These are phyloP conservation scores for Pseudogymnoascus sp. DNA, from an alignment of 2,329 filamentous ascomycete species.

Conservation along the genomic window DNA sequence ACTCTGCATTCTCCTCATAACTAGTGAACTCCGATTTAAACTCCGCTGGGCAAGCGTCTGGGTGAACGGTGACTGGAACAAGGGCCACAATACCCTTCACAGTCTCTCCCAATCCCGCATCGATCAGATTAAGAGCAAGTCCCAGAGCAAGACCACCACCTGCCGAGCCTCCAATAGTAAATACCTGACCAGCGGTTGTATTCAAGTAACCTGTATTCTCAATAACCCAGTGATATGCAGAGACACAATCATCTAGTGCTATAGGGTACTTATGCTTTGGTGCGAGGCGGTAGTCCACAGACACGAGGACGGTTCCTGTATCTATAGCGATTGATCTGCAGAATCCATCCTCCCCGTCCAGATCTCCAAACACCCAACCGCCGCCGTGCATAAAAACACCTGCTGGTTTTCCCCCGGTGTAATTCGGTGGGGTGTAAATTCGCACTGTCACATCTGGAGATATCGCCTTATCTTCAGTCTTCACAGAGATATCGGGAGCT, in stretches of 20 bases:
- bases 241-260: constrained; percentile 29
- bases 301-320: constrained; percentile 26
- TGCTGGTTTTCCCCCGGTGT: constrained; percentile 25
- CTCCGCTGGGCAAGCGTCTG: constrained; percentile 29
- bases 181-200: constrained; percentile 19
- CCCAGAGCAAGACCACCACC: constrained; percentile 32
- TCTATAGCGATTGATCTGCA: constrained; percentile 23
- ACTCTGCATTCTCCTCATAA: too few species aligned
- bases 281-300: constrained; percentile 30
- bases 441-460: constrained; percentile 25
- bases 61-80: constrained; percentile 31
- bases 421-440: constrained; percentile 29
- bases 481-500: constrained; percentile 26
- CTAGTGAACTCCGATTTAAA: constrained; percentile 27
- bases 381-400: constrained; percentile 22
- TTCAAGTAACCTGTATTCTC: constrained; percentile 15
- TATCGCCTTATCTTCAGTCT: constrained; percentile 25
- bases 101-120: constrained; percentile 26
- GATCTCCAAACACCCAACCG: not conserved
- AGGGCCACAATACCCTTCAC: constrained; percentile 32
- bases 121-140: constrained; percentile 30
- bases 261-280: constrained; percentile 29
- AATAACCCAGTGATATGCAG: constrained; percentile 28
- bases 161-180: constrained; percentile 31
- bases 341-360: constrained; percentile 27